Base-by-base conservation (phyloP, 2,329 filamentous ascomycete genomes). In the Beauveria rudraprayagi region DNA sequence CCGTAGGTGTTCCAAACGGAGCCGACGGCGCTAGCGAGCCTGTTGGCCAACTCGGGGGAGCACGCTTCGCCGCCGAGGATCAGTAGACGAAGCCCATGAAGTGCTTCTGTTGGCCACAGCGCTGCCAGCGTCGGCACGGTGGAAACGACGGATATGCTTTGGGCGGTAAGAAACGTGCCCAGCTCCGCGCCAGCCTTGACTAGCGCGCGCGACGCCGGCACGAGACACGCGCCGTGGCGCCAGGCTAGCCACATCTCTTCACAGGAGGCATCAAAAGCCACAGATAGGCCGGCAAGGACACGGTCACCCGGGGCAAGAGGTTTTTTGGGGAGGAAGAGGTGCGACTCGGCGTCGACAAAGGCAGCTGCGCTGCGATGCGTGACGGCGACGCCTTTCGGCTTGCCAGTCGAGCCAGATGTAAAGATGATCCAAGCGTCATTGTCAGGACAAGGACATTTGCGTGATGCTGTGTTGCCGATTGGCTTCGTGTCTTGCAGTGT, bases 1-100 rank as follows among this genome's bases (percentile, higher is more conserved):
- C 67, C 67, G n/a, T 68, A 69, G 3, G 65, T 67, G 60, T 67
- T 68, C 63, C 65, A 67, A 3, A 68, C 62, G 54, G 60, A 62
- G 44, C 60, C 63, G 28, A 65, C 64, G 8, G 62, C 60, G 30
- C 58, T 59, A 40, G 66, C 63, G 2, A 68, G 63, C 16, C 65
- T 61, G 11, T 47, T 52, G 2, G 65, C 63, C 19, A 68, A 56
- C n/a, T 66, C 65, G 5, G 63, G 60, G 5, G 66, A 58, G 48
- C 66, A 67, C 24, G 66, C 64, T 22, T 69, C 67, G 24, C 67
- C 67, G 24, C 65, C 67, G 34, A 69, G 64, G 26, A 67, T 67
- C 16, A 67, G 57, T 10, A 67, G 61, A 11, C 66, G 66, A 14
- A 67, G 63, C 5, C 64, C 62, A 4, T 24, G n/a, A 3, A 67